These are phyloP conservation scores for Aphanocladium album DNA, from an alignment of 2,329 filamentous ascomycete species.

Conservation along the genomic window DNA sequence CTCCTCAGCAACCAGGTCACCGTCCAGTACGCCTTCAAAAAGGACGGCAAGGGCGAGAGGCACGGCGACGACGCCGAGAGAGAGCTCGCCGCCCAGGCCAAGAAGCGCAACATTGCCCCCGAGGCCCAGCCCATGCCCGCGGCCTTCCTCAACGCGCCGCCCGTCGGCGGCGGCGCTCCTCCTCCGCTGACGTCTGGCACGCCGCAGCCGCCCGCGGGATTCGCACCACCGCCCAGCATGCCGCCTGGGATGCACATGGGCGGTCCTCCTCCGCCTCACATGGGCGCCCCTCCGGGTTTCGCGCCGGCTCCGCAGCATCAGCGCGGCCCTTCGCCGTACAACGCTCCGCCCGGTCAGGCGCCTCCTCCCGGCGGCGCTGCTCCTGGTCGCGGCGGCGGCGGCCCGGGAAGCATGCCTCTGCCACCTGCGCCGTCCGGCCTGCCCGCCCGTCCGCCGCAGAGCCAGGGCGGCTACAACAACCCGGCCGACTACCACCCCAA, in stretches of 20 bases:
- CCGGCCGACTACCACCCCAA: constrained; percentile 43
- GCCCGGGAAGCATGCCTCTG: constrained; percentile 27
- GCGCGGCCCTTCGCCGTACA: constrained; percentile 31
- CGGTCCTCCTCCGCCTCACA: constrained; percentile 18
- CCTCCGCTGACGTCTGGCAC: constrained; percentile 19
- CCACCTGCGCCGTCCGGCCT: constrained; percentile 47
- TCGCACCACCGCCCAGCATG: constrained; percentile 28
- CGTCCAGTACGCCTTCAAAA: constrained; percentile 98
- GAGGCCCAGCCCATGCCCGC: constrained; percentile 71
- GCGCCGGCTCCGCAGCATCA: constrained; percentile 24
- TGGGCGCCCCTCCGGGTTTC: constrained; percentile 25
- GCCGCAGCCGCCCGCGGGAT: constrained; percentile 25
- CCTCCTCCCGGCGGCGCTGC: constrained; percentile 21
- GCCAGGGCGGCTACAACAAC: constrained; percentile 40
- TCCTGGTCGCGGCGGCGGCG: constrained; percentile 22
- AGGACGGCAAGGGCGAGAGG: constrained; percentile 93
- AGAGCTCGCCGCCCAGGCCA: constrained; percentile 84
- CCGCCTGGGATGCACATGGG: constrained; percentile 20
- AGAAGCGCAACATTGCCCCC: constrained; percentile 87
- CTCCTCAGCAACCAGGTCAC: constrained; percentile 95
- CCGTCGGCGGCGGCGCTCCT: constrained; percentile 14
- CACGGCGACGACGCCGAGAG: constrained; percentile 93
- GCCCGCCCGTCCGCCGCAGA: constrained; percentile 45
- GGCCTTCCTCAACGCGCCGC: constrained; percentile 53
- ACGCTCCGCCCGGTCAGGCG: constrained; percentile 18